Base-by-base conservation (phyloP, 257 asterid species). In the Lithospermum erythrorhizon region DNA sequence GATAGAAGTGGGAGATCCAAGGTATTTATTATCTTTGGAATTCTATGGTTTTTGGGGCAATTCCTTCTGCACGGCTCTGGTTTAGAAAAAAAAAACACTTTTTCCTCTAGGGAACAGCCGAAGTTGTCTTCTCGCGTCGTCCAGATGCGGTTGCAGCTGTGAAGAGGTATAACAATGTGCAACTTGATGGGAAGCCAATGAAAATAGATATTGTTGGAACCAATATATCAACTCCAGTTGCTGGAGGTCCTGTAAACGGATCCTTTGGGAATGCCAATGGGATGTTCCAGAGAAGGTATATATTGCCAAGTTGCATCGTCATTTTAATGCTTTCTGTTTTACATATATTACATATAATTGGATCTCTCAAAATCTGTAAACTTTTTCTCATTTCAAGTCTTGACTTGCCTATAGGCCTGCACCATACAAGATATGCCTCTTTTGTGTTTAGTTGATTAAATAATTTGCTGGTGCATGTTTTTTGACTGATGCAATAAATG, bases 1-100 rank as follows among this genome's bases (percentile, higher is more conserved):
- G 96, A 93, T 69, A 83, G 87, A 76, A 93, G 91, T 53, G 96
- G 97, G 45, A 82, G 99, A 72, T 93, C 99, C 41, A 89, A 93
- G 99, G 99, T 93, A 84, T 55, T 24, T 57, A 48, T 62, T 37
- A 61, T 59, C 63, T 59, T 75, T 73, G 58, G 21, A 37, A 65
- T 57, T 54, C 57, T 67, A 58, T 55, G 67, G 59, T 70, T 74
- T 65, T 62, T 47, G 57, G 53, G 64, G 55, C 59, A 63, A 71
- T 67, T 68, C 64, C 80, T 59, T 55, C 37, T 68, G 19, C 65
- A 45, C 66, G 70, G 66, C 61, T 30, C 52, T 68, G 72, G 58
- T 69, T 73, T 65, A 74, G 64, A 72, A 58, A 73, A 35, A 58
- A 64, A 67, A 25, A 9, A 19, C 23, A 47, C 15, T 74, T 74